Evolutionary conservation across 192 early-diverging fungal species (phyloP).

Genomic region (Mortierella alpina): DNA sequence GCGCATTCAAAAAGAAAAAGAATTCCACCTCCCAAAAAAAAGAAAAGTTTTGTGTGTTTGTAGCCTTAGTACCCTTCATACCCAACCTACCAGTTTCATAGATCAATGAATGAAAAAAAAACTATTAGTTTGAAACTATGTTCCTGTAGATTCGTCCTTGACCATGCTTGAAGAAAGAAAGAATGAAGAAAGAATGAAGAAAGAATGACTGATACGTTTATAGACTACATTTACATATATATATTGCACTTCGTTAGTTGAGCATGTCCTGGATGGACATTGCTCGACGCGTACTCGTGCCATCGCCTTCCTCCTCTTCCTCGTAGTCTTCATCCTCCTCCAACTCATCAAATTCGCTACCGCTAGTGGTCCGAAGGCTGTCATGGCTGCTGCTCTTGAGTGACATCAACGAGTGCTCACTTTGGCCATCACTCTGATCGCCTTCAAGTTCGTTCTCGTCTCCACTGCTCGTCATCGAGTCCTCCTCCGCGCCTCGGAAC

Average conservation of each 20-base stretch:
- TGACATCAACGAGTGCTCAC: neutral
- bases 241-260: neutral
- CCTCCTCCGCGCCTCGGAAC: neutral
- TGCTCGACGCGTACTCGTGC: neutral
- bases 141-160: no score
- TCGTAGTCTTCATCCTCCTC: neutral
- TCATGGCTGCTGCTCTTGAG: neutral
- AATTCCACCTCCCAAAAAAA: no score
- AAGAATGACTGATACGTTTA: no score
- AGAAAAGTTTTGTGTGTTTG: no score
- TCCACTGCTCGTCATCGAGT: neutral
- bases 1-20: no score
- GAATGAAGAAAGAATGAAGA: no score
- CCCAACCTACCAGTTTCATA: no score
- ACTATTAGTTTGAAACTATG: no score
- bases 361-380: neutral
- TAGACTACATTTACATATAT: no score
- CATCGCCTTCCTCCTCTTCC: neutral
- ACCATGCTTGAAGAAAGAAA: no score
- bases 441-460: neutral
- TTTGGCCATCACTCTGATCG: neutral
- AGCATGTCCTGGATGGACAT: constrained; percentile 23
- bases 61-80: no score
- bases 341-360: neutral
- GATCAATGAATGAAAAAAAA: no score